phyloP scores from a whole-genome alignment of 1,284 basidiomycete species.

The Pseudozyma pruni region DNA sequence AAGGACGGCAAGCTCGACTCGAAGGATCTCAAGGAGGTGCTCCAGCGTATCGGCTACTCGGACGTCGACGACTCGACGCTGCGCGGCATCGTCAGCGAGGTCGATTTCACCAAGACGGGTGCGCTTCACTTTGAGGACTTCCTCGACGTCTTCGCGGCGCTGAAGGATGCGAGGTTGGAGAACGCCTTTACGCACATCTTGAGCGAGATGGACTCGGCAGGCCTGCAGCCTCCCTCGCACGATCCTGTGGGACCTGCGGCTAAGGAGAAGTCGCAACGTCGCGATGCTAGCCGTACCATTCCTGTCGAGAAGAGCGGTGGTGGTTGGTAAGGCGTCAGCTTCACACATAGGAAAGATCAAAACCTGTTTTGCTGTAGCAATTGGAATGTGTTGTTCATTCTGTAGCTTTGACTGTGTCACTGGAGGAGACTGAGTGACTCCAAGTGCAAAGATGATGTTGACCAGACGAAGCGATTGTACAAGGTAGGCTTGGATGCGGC shows the following conservation, averaged over 20 bases:
- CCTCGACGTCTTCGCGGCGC: constrained; percentile 58
- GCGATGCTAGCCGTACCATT: constrained; percentile 59
- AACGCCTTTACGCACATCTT: constrained; percentile 62
- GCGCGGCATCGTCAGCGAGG: constrained; percentile 57
- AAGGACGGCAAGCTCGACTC: constrained; percentile 58
- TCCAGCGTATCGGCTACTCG: constrained; percentile 56
- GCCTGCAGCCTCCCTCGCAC: constrained; percentile 30
- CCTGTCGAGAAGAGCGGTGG: constrained; percentile 62
- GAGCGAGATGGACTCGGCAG: constrained; percentile 53
- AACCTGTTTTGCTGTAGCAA: constrained; percentile 1
- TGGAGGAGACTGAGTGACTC: too few species aligned
- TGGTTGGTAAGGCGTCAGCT: constrained; percentile 47
- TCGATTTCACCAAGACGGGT: constrained; percentile 58
- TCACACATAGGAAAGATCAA: not conserved
- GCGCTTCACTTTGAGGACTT: constrained; percentile 63
- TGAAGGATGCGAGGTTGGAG: constrained; percentile 58
- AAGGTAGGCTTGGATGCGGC: too few species aligned
- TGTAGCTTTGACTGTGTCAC: not conserved
- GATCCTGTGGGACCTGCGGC: constrained; percentile 57
- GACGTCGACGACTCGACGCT: constrained; percentile 56
- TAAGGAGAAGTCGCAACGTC: constrained; percentile 49
- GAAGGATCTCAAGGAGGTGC: constrained; percentile 58
- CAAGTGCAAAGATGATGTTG: too few species aligned
- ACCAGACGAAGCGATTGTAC: too few species aligned
- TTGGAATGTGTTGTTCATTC: not conserved